Conservation (phyloP, 169 alveolate genomes). For the Eimeria sp. region DNA sequence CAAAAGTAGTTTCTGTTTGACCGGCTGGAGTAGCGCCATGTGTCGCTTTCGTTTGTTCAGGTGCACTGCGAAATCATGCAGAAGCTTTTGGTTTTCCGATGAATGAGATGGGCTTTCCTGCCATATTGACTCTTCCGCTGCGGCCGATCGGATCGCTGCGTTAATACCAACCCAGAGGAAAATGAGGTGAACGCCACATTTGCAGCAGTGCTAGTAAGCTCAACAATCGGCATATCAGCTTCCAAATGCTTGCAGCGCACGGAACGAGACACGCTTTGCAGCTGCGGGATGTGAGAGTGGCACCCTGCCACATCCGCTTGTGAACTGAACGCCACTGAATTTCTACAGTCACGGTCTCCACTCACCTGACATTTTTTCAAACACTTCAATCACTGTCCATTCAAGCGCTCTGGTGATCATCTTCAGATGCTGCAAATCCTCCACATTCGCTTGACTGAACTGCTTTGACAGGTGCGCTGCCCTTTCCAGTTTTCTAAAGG, state of each 20-base stretch:
- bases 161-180: too few relatives aligned
- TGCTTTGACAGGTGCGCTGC: slow-evolving; percentile 59
- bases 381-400: slow-evolving; percentile 65
- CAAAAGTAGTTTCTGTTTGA: background rate
- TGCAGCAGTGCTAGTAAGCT: too few relatives aligned
- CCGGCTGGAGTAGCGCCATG: slow-evolving; percentile 43
- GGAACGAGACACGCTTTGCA: too few relatives aligned
- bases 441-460: background rate
- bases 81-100: slow-evolving; percentile 47
- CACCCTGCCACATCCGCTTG: too few relatives aligned
- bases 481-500: slow-evolving; percentile 42
- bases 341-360: too few relatives aligned
- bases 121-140: slow-evolving; percentile 58
- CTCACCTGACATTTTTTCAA: slow-evolving; percentile 72
- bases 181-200: background rate
- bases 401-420: slow-evolving; percentile 35
- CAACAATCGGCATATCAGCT: too few relatives aligned
- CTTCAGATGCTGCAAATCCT: slow-evolving; percentile 37
- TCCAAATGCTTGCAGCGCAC: too few relatives aligned
- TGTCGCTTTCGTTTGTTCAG: slow-evolving; percentile 34
- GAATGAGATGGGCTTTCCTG: slow-evolving; percentile 21
- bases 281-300: too few relatives aligned
- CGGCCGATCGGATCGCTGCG: slow-evolving; percentile 52
- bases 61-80: slow-evolving; percentile 48
- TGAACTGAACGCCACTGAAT: too few relatives aligned